Base-by-base conservation (phyloP, 305 asterid species). In the Petunia hybrid region DNA sequence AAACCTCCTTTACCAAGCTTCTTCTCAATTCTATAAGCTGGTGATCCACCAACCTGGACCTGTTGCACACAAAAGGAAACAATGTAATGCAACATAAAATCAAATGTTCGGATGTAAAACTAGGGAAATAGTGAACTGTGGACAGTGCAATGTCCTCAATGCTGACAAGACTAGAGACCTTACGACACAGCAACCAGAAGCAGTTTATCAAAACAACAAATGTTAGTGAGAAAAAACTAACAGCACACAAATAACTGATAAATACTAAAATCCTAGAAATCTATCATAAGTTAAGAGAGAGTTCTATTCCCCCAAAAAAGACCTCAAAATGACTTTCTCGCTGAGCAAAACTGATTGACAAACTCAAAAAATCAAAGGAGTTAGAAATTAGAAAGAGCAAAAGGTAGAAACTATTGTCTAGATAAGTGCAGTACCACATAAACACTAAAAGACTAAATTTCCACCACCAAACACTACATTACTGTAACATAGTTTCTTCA, bases 1-100 rank as follows among this genome's bases (percentile, higher is more conserved):
- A 95, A 95, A 56, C 99, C 98, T 82, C 99, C 99, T 87, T 95
- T 93, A 40, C 99, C 99, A 6, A 95, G 98, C 71, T 93, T 95
- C 85, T 83, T 91, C 78, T 91, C 97, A 82, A 85, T 67, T 82
- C 71, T 90, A 86, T 95, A 95, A 81, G 86, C 65, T 38, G 98
- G 98, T 4, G 99, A 95, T 80, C 94, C 95, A 76, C 97, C 98
- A 82, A 95, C 94, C 88, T 93, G 97, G 65, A 95, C 92, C 99
- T 95, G 86, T 83, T 78, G 43, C n/a, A 31, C 8, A 7, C 12
- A 45, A 64, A 46, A 65, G 38, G 40, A 79, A 66, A 79, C 63
- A 79, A 31, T 36, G 1, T 74, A 36, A 53, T 53, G 53, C 48
- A 36, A 74, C 64, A 36, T 38, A 36, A 74, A 74, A 61, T 74